Evolutionary conservation across 768 basidiomycete genomes (phyloP), one percentile per base, ranked within the genome.

Genomic region (Boletus subparvulus): DNA sequence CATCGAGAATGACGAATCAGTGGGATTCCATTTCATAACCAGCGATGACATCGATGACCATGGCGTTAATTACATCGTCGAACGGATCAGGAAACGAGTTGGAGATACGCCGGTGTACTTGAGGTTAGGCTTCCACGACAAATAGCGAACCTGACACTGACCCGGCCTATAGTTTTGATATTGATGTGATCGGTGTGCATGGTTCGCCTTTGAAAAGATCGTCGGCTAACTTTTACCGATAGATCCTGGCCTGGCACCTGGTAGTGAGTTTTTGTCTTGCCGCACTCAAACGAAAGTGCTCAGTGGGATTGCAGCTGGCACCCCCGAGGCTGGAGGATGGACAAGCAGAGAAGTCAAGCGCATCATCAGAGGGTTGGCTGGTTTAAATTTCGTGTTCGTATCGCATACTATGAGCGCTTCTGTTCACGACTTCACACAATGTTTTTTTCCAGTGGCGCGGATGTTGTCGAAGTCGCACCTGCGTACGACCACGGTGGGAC

Each of bases 301-400:
- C 24, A 58, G 11, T 14, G 11, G 7, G 16, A 57, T 46, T 41
- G 5, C 65, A 90, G 87, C 92, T 54, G 90, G 91, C 14, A 92
- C 91, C 2, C 91, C 91, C 14, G 91, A 93, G 69, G 78, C 86
- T 3, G 91, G 91, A 33, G 91, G 91, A 13, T 92, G 88, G 90
- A 90, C 91, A 4, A 86, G 83, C 19, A 83, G 90, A 47, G 91
- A 92, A 72, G 77, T 90, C 41, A 91, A 92, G 64, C 81, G 88
- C 36, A 88, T 92, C 62, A 77, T 92, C 49, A 83, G 92, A 56
- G 91, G 92, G 14, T 77, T 93, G 13, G 82, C 82, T 2, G 90
- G 90, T 6, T 74, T 94, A 35, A 90, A 92, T 67, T 85, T 92
- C 54, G 84, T 92, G 90, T 90, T 74, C 46, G 61, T 58, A 28